These are phyloP conservation scores for Camelina laxa DNA, from an alignment of 345 rosid genomes.

Conservation along the genomic window DNA sequence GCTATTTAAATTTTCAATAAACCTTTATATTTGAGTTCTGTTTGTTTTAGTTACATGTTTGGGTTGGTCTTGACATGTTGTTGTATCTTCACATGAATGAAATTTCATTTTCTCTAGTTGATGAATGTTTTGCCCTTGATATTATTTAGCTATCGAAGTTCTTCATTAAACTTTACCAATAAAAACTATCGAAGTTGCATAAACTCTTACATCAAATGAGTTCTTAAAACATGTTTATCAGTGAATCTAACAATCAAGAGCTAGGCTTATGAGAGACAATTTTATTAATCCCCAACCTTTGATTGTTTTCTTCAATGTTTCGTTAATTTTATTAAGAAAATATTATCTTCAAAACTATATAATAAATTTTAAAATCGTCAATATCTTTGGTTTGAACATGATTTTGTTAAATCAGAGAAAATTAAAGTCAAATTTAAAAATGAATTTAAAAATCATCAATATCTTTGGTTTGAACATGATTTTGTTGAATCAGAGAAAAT, in stretches of 20 bases:
- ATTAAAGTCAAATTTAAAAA: too few relatives aligned
- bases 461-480: too few relatives aligned
- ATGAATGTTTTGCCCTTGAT: not conserved
- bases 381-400: not conserved
- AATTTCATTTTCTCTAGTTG: not conserved
- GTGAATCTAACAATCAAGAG: too few relatives aligned
- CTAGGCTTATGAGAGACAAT: too few relatives aligned
- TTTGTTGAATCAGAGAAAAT: not conserved
- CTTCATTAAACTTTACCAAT: too few relatives aligned
- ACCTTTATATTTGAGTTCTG: not conserved
- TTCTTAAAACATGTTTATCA: not conserved
- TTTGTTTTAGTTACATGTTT: not conserved
- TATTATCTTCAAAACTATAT: not conserved
- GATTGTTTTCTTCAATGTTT: too few relatives aligned
- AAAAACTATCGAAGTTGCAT: too few relatives aligned
- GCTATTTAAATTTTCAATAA: constrained; percentile 1
- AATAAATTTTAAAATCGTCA: not conserved
- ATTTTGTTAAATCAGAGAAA: not conserved
- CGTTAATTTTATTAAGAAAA: too few relatives aligned
- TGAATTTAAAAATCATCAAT: too few relatives aligned
- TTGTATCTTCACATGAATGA: not conserved
- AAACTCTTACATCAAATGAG: not conserved
- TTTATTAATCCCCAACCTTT: too few relatives aligned
- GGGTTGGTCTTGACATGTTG: not conserved
- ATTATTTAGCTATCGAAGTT: not conserved